Evolutionary conservation across 805 yeast genomes (phyloP).

Genomic region (Teunomyces aglyptinius): DNA sequence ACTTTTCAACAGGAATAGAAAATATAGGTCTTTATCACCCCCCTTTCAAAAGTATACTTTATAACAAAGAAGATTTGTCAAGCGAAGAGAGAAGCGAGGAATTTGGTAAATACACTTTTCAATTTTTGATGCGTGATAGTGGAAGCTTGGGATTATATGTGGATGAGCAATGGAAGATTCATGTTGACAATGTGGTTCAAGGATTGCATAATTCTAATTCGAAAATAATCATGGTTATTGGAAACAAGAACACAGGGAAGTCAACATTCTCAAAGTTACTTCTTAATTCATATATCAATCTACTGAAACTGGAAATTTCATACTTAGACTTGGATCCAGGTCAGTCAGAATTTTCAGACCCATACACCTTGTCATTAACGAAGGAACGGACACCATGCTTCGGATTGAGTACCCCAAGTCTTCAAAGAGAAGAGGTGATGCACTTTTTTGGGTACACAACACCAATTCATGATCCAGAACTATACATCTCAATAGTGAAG

Average conservation of each 20-base stretch:
- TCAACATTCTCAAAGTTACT: conserved; percentile 64
- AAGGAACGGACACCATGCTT: conserved; percentile 24
- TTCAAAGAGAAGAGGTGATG: conserved; percentile 14
- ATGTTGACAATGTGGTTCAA: conserved; percentile 5
- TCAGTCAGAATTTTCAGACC: conserved; percentile 74
- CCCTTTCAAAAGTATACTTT: conserved; percentile 44
- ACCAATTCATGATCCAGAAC: conserved; percentile 64
- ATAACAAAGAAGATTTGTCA: conserved; percentile 6
- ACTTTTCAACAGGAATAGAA: conserved; percentile 44
- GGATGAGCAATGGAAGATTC: conserved; percentile 12
- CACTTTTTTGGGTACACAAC: conserved; percentile 62
- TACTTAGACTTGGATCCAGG: conserved; percentile 86
- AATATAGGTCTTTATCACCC: conserved; percentile 42
- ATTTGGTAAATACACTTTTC: conserved; percentile 36
- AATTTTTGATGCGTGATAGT: conserved; percentile 26
- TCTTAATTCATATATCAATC: conserved; percentile 44
- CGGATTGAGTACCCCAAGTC: conserved; percentile 26
- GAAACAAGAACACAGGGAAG: conserved; percentile 79
- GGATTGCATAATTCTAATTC: conserved; percentile 9
- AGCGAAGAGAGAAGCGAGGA: conserved; percentile 2
- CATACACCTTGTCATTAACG: conserved; percentile 65
- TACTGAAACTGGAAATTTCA: conserved; percentile 28
- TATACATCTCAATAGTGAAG: conserved; percentile 47
- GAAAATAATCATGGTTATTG: conserved; percentile 44
- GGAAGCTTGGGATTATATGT: conserved; percentile 19